A percentile compares a stretch with the other conserved stretches of the same genome.
These are phyloP conservation scores for Selaginella tamariscina DNA, from an alignment of 75 land plant species.

Conservation along the genomic window DNA sequence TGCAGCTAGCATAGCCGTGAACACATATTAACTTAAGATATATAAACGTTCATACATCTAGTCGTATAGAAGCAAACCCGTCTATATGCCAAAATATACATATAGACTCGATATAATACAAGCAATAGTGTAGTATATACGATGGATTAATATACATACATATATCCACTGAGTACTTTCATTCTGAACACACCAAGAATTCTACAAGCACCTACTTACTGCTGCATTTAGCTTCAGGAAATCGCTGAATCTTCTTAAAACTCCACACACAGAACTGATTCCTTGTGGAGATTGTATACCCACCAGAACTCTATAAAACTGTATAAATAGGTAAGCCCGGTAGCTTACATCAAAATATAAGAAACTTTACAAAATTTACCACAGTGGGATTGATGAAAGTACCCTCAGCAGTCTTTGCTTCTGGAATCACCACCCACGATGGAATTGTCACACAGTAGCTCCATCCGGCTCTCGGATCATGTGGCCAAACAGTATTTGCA, in stretches of 20 bases:
- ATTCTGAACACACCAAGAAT: too few relatives aligned
- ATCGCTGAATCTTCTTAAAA: slow-evolving; percentile 76
- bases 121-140: too few relatives aligned
- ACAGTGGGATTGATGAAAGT: slow-evolving; percentile 39
- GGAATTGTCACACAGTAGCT: slow-evolving; percentile 87
- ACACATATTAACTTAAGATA: too few relatives aligned
- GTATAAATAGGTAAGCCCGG: slow-evolving; percentile 6
- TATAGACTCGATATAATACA: too few relatives aligned
- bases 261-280: slow-evolving; percentile 40
- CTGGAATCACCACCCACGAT: slow-evolving; percentile 58
- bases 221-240: slow-evolving; percentile 68
- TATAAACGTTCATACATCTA: too few relatives aligned
- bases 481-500: slow-evolving; percentile 67
- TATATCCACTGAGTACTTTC: too few relatives aligned
- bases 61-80: too few relatives aligned
- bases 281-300: slow-evolving; percentile 94
- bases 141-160: too few relatives aligned
- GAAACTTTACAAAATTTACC: slow-evolving; percentile 29
- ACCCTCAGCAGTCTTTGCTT: slow-evolving; percentile 39
- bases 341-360: not conserved
- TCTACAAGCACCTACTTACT: slow-evolving; percentile 42
- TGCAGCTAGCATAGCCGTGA: too few relatives aligned
- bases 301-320: slow-evolving; percentile 93
- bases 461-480: slow-evolving; percentile 87
- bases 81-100: too few relatives aligned